Percentiles rank a stretch among this genome's conserved stretches.
These are phyloP conservation scores for Xylaria polymorpha DNA, from an alignment of 2,329 filamentous ascomycete genomes.

Conservation along the genomic window DNA sequence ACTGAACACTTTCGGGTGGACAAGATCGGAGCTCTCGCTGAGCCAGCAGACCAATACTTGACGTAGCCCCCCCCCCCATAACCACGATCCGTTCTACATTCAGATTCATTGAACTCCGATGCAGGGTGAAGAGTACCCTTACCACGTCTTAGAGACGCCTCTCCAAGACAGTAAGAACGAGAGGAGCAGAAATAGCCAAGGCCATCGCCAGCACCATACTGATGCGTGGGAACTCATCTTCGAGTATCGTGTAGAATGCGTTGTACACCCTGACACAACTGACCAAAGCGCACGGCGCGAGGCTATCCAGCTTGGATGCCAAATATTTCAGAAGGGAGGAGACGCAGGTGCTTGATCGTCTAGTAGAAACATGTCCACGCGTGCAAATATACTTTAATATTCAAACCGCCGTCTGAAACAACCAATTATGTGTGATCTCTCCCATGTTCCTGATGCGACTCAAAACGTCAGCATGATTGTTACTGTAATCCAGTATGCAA, in stretches of 20 bases:
- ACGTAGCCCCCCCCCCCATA: conserved; percentile 4
- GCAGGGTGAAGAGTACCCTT: background rate
- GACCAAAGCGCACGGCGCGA: background rate
- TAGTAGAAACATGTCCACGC: conserved; percentile 27
- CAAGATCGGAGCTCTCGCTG: conserved; percentile 46
- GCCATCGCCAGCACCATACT: background rate
- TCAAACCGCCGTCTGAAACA: conserved; percentile 17
- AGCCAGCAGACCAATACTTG: conserved; percentile 40
- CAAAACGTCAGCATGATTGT: conserved; percentile 5
- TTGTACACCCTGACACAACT: background rate
- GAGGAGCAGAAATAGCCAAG: background rate
- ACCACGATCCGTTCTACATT: background rate
- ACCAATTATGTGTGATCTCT: conserved; percentile 18
- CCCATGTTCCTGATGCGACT: conserved; percentile 1
- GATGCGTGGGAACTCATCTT: background rate
- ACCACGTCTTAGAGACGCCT: background rate
- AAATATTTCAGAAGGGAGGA: background rate
- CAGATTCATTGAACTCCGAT: background rate
- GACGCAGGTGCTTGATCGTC: conserved; percentile 20
- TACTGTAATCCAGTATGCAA: conserved; percentile 25
- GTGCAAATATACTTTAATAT: conserved; percentile 30
- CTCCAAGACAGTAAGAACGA: background rate
- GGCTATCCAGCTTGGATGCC: background rate
- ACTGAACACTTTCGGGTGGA: conserved; percentile 62
- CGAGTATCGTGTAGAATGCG: background rate